phyloP scores from a whole-genome alignment of 345 rosid species.

The Populus davidiana region DNA sequence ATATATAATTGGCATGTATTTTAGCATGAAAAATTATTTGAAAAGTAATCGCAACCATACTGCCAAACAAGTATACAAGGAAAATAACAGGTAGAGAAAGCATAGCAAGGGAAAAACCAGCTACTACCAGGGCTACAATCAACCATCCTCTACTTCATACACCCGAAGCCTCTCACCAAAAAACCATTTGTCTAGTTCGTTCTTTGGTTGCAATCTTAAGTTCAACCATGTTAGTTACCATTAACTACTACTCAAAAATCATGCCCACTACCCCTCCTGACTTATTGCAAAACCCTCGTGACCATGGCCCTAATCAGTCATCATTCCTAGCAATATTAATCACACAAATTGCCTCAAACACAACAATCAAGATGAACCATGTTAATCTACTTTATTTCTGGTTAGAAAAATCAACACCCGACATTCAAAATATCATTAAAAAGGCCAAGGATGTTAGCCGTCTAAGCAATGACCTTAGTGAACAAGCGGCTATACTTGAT shows the following conservation, averaged over 20 bases:
- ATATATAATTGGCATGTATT: too few species aligned
- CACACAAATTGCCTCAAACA: conserved; percentile 26
- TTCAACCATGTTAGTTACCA: background rate
- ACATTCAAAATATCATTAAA: conserved; percentile 20
- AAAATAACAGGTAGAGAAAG: too few species aligned
- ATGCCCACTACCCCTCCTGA: too few species aligned
- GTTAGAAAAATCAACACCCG: conserved; percentile 29
- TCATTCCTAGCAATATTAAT: conserved; percentile 37
- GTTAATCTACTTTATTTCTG: conserved; percentile 28
- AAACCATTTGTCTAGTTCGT: conserved; percentile 31
- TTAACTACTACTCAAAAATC: too few species aligned
- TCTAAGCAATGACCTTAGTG: conserved; percentile 34
- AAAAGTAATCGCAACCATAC: too few species aligned
- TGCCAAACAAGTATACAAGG: too few species aligned
- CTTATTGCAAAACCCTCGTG: too few species aligned
- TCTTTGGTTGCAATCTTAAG: conserved; percentile 38
- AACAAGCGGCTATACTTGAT: conserved; percentile 40
- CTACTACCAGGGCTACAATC: conserved; percentile 24
- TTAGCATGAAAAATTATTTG: too few species aligned
- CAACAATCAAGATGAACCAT: conserved; percentile 18
- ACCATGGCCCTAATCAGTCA: background rate
- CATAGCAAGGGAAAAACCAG: too few species aligned
- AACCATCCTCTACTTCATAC: conserved; percentile 46
- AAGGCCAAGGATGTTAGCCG: conserved; percentile 15
- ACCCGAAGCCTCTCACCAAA: conserved; percentile 33